Evolutionary conservation across 192 early-diverging fungal species (phyloP), one percentile per base, ranked within the genome.

Genomic region (Coemansia sp.): DNA sequence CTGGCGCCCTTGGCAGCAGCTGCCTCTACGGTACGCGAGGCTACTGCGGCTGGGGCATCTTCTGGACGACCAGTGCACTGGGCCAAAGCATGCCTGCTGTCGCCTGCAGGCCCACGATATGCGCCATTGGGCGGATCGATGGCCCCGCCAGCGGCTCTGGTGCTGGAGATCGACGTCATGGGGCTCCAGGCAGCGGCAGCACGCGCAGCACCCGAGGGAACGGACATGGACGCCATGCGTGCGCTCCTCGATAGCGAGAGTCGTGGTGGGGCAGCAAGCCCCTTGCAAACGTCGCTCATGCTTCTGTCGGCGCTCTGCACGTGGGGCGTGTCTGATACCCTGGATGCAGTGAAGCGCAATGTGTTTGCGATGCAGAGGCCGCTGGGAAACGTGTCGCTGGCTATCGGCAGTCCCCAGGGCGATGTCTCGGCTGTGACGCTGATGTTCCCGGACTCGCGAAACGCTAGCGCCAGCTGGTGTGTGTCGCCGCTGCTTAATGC

Each of bases 401-500:
- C 73, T 10, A 48, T 76, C 42, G 47, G 64, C 56, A 75, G 67
- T 38, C 62, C 45, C 14, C 56, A 61, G 9, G 4, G 27, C 1
- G 73, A 59, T 23, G 8, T 9, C 6, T 3, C 45, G 6, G 22
- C 9, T 44, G 56, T 34, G 42, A 68, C 79, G 7, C 50, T 68
- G n/a, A 11, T 72, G 62, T 75, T 81, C 41, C 79, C 73, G 0
- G 33, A 54, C 29, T n/a, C 19, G 0, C 23, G 40, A 3, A 45
- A 31, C 30, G 27, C n/a, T 15, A 15, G 65, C 19, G 27, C 59
- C 41, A 63, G 69, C 67, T 81, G 79, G 79, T 81, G 79, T 55
- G 40, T 75, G 41, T 81, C 79, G 50, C 57, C 68, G 38, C 33
- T 68, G 33, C 73, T 81, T n/a, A 81, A 81, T n/a, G 61, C 79